phyloP scores from a whole-genome alignment of 208 protist species.

The Angomonas deanei region DNA sequence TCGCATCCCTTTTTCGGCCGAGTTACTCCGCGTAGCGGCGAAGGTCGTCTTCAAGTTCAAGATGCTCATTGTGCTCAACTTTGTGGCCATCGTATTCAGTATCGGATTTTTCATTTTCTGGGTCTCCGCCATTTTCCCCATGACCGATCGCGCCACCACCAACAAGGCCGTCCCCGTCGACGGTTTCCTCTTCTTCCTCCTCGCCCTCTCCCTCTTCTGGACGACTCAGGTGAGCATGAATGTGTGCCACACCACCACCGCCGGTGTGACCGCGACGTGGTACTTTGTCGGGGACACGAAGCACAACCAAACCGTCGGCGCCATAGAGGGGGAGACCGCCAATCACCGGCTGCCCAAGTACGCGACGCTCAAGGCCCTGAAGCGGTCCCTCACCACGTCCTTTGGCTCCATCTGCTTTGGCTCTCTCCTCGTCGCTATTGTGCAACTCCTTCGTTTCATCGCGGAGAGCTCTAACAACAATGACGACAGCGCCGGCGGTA shows the following conservation, averaged over 20 bases:
- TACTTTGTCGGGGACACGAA: constrained; percentile 70
- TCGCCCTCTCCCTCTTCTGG: constrained; percentile 61
- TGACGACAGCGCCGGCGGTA: constrained; percentile 13
- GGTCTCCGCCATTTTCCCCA: constrained; percentile 27
- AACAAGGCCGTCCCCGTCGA: constrained; percentile 24
- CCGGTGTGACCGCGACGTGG: constrained; percentile 80
- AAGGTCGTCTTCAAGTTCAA: constrained; percentile 49
- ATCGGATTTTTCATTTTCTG: constrained; percentile 57
- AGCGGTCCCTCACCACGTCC: constrained; percentile 70
- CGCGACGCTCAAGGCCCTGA: constrained; percentile 66
- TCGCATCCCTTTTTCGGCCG: constrained; percentile 76
- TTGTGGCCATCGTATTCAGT: constrained; percentile 24
- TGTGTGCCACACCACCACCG: constrained; percentile 78
- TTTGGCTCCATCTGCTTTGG: constrained; percentile 92
- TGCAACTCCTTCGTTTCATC: constrained; percentile 71
- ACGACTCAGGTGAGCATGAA: constrained; percentile 70
- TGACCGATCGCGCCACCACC: constrained; percentile 28
- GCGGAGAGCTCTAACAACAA: constrained; percentile 26
- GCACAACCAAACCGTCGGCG: constrained; percentile 27
- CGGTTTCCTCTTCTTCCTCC: constrained; percentile 31
- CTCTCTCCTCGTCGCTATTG: constrained; percentile 82
- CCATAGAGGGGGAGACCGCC: constrained; percentile 48
- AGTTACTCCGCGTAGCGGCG: constrained; percentile 44
- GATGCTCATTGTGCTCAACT: constrained; percentile 38
- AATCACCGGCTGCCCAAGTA: constrained; percentile 47